A percentile compares a stretch with the other conserved stretches of the same genome.
Conservation (phyloP, 208 protist genomes). For the Crithidia thermophila region DNA sequence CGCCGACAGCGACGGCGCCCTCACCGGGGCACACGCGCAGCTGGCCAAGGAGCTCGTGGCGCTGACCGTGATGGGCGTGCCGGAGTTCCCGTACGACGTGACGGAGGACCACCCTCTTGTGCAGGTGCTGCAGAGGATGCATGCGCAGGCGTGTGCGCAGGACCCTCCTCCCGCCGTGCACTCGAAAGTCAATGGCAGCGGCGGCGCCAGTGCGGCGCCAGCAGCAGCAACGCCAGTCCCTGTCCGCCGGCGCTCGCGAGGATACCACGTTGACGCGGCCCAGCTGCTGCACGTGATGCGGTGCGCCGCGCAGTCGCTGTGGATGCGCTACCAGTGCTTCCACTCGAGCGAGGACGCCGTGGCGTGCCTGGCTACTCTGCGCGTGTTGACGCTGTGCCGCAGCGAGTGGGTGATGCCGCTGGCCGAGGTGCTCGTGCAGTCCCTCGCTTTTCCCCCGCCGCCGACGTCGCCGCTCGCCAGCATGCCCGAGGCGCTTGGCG, state of each 20-base stretch:
- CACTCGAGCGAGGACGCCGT: conserved; percentile 49
- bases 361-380: conserved; percentile 53
- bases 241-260: conserved; percentile 26
- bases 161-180: conserved; percentile 5
- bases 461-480: conserved; percentile 22
- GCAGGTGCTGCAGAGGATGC: conserved; percentile 61
- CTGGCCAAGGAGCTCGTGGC: conserved; percentile 59
- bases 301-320: conserved; percentile 54
- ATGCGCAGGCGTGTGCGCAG: conserved; percentile 12
- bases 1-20: conserved; percentile 33
- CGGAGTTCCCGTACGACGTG: conserved; percentile 71
- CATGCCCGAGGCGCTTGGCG: conserved; percentile 33
- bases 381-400: conserved; percentile 49
- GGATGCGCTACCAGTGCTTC: conserved; percentile 55
- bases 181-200: neutral
- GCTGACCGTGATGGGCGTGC: conserved; percentile 38
- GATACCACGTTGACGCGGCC: conserved; percentile 32
- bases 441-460: conserved; percentile 37
- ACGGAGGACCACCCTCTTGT: conserved; percentile 55
- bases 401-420: conserved; percentile 69
- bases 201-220: neutral
- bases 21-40: conserved; percentile 34
- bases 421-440: conserved; percentile 53
- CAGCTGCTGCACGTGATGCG: conserved; percentile 65
- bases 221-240: neutral